phyloP scores from a whole-genome alignment of 108 stramenopile species.

The Cylindrotheca closterium region DNA sequence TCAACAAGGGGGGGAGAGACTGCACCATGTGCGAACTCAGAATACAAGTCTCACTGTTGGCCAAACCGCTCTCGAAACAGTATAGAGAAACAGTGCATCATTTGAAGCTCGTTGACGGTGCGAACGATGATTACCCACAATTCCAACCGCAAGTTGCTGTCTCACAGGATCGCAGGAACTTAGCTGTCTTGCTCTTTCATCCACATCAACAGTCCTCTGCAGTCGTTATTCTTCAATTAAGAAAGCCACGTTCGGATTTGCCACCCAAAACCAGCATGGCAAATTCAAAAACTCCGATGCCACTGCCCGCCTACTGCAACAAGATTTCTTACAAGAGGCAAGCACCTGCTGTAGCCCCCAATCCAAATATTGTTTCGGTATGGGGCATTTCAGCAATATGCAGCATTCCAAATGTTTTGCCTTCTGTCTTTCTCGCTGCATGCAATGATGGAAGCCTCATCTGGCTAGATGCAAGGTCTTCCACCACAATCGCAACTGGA shows the following conservation, averaged over 20 bases:
- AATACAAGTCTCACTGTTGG: slow-evolving; percentile 27
- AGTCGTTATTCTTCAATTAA: slow-evolving; percentile 29
- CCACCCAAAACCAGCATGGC: background rate
- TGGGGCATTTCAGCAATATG: slow-evolving; percentile 26
- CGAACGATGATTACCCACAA: slow-evolving; percentile 11
- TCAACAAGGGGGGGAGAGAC: background rate
- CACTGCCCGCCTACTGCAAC: slow-evolving; percentile 19
- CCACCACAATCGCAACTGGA: slow-evolving; percentile 12
- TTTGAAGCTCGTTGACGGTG: slow-evolving; percentile 21
- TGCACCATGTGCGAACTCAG: slow-evolving; percentile 31
- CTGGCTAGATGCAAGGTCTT: slow-evolving; percentile 28
- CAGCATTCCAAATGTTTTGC: slow-evolving; percentile 4
- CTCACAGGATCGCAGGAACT: slow-evolving; percentile 20
- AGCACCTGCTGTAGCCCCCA: slow-evolving; percentile 25
- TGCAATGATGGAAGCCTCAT: slow-evolving; percentile 28
- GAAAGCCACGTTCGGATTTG: slow-evolving; percentile 15
- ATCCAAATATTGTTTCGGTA: slow-evolving; percentile 22
- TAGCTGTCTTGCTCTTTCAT: slow-evolving; percentile 29
- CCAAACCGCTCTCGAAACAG: slow-evolving; percentile 8
- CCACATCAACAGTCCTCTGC: slow-evolving; percentile 17
- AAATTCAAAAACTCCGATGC: slow-evolving; percentile 10
- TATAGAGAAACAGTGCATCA: slow-evolving; percentile 33
- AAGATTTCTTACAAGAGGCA: background rate
- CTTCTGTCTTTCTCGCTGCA: slow-evolving; percentile 21
- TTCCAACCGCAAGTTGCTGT: slow-evolving; percentile 25